Percentiles rank a stretch among this genome's conserved stretches.
Evolutionary conservation across 148 eudicot species (phyloP).

Genomic region (Talinum fruticosum): DNA sequence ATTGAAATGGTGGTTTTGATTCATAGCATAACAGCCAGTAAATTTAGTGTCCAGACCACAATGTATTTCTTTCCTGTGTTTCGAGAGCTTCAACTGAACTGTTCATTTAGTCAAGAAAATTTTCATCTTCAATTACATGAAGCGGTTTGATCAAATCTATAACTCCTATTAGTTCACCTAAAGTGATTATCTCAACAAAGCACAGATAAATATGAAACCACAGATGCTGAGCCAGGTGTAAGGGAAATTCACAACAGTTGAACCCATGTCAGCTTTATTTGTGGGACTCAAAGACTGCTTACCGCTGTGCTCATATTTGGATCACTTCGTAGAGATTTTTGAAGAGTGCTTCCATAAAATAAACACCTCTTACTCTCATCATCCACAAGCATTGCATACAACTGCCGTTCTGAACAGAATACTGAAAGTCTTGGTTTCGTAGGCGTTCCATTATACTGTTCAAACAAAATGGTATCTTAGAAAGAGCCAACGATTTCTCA

Average conservation of each 20-base stretch:
- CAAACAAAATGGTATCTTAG: not conserved
- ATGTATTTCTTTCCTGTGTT: no score
- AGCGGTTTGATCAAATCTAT: not conserved
- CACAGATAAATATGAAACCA: not conserved
- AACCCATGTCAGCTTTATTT: not conserved
- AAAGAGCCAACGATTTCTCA: not conserved
- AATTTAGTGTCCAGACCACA: no score
- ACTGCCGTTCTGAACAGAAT: conserved; percentile 76
- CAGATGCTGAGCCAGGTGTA: not conserved
- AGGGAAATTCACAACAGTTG: not conserved
- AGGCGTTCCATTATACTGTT: conserved; percentile 73
- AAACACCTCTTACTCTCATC: conserved; percentile 81
- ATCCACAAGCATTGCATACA: conserved; percentile 89
- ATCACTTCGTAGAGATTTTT: conserved; percentile 53
- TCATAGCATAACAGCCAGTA: not conserved
- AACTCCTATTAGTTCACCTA: not conserved
- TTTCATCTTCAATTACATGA: no score
- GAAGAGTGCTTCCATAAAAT: conserved; percentile 81
- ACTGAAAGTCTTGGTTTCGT: conserved; percentile 86
- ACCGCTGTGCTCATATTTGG: conserved; percentile 59
- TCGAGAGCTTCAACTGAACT: no score
- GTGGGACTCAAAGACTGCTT: conserved; percentile 24
- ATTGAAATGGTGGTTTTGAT: not conserved
- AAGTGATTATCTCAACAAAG: not conserved
- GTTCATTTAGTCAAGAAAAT: no score